Conservation (phyloP, 176 grass and related monocot species). For the Otatea glauca region DNA sequence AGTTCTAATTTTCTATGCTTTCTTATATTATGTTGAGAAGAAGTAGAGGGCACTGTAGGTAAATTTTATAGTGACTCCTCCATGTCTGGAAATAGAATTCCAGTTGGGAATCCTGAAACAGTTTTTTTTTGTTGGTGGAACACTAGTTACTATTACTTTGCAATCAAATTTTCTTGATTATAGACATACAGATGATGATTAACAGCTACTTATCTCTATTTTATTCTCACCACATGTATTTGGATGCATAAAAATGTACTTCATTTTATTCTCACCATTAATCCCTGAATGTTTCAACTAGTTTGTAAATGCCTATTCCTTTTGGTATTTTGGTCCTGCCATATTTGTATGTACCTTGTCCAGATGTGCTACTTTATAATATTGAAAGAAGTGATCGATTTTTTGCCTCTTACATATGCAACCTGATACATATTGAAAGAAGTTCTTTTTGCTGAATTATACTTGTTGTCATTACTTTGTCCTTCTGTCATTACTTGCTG, state of each 20-base stretch:
- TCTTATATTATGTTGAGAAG: too few species aligned
- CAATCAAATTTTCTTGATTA: neutral
- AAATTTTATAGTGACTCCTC: neutral
- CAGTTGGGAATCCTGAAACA: neutral
- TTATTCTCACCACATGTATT: neutral
- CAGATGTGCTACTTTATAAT: constrained; percentile 58
- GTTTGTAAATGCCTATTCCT: constrained; percentile 28
- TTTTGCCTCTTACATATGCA: constrained; percentile 16
- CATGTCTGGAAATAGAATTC: neutral
- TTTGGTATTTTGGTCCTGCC: constrained; percentile 61
- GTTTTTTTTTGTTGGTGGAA: neutral
- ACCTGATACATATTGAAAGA: neutral
- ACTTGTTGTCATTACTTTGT: too few species aligned
- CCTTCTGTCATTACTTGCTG: too few species aligned
- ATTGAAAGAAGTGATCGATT: constrained; percentile 49
- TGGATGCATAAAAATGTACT: neutral
- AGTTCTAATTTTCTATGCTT: too few species aligned
- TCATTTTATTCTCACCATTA: neutral
- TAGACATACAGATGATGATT: neutral
- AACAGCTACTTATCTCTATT: neutral
- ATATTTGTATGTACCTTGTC: constrained; percentile 73
- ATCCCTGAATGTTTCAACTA: neutral
- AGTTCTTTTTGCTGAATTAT: too few species aligned
- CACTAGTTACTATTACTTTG: neutral
- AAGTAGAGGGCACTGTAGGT: neutral